Evolutionary conservation across 2,329 filamentous ascomycete species (phyloP).

Genomic region (Fusarium domesticum): DNA sequence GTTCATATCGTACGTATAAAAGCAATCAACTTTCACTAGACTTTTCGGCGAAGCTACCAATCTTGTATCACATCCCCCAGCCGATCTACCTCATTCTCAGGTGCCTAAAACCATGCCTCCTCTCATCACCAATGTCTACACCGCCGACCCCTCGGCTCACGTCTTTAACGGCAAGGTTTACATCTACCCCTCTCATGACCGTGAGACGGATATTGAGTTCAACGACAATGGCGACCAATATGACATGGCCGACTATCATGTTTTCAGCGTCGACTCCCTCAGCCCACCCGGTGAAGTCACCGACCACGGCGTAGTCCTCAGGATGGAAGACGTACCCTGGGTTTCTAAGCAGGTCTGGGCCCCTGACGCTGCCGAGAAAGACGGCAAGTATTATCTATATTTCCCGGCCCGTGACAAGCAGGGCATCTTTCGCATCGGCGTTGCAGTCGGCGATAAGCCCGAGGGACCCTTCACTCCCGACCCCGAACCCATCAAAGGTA

Average conservation of each 20-base stretch:
- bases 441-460: constrained; percentile 61
- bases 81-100: neutral
- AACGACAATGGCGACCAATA: constrained; percentile 87
- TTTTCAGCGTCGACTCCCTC: constrained; percentile 57
- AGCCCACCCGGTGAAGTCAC: constrained; percentile 58
- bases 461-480: constrained; percentile 69
- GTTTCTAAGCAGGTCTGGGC: constrained; percentile 78
- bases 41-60: neutral
- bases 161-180: constrained; percentile 74
- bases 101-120: constrained; percentile 42
- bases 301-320: constrained; percentile 70
- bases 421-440: constrained; percentile 71
- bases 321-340: constrained; percentile 67
- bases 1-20: neutral
- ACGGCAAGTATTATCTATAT: constrained; percentile 71
- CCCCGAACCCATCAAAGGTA: constrained; percentile 61
- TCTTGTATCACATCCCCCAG: neutral
- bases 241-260: constrained; percentile 82
- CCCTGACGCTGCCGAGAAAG: constrained; percentile 67
- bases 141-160: constrained; percentile 76
- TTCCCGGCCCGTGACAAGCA: constrained; percentile 72
- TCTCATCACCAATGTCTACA: constrained; percentile 73
- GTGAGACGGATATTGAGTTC: constrained; percentile 68
- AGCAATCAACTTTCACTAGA: neutral
- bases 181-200: constrained; percentile 79